Evolutionary conservation across 371 early-diverging fungal species (phyloP).

Genomic region (Mortierella sp.): DNA sequence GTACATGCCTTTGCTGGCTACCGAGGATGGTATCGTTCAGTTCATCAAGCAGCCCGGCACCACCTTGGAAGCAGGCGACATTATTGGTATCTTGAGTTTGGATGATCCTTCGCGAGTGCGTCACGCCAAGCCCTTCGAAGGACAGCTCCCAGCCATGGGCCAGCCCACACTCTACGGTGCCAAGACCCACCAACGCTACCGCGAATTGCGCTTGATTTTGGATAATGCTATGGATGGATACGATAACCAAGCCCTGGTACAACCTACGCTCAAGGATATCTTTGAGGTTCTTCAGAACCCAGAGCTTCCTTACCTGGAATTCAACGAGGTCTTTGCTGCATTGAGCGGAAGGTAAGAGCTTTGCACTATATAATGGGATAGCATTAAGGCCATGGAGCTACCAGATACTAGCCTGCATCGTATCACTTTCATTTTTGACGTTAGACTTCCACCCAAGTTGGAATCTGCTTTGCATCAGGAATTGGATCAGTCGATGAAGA

Average conservation of each 20-base stretch:
- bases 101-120: constrained; percentile 95
- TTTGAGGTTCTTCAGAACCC: constrained; percentile 78
- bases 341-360: constrained; percentile 78
- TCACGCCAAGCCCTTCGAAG: constrained; percentile 89
- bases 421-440: background rate
- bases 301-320: constrained; percentile 89
- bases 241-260: constrained; percentile 78
- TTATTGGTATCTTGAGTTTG: constrained; percentile 90
- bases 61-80: constrained; percentile 89
- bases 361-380: background rate
- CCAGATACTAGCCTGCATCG: too few species aligned
- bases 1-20: constrained; percentile 95
- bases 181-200: constrained; percentile 86
- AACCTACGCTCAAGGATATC: constrained; percentile 77
- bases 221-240: constrained; percentile 90
- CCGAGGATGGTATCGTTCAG: constrained; percentile 91
- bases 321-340: constrained; percentile 83
- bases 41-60: constrained; percentile 92
- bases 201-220: constrained; percentile 68
- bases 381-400: too few species aligned
- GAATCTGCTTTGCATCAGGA: constrained; percentile 65
- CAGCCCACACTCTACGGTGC: constrained; percentile 79
- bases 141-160: constrained; percentile 84
- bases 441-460: constrained; percentile 82
- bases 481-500: constrained; percentile 55